A percentile compares a stretch with the other conserved stretches of the same genome.
These are phyloP conservation scores for Xylaria sp. DNA, from an alignment of 2,329 filamentous ascomycete genomes.

Conservation along the genomic window DNA sequence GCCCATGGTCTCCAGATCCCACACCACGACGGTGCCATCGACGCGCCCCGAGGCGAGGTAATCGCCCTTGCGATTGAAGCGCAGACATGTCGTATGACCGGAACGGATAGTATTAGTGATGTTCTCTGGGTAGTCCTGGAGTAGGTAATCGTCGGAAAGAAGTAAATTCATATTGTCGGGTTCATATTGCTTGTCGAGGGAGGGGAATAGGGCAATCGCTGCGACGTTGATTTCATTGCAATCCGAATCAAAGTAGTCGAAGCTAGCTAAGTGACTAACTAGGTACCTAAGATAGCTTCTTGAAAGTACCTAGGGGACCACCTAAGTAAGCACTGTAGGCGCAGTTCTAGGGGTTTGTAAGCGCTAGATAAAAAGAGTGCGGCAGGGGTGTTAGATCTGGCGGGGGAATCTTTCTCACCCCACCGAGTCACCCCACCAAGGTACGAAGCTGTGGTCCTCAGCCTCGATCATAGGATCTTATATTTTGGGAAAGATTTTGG, in stretches of 20 bases:
- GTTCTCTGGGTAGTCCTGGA: conserved; percentile 86
- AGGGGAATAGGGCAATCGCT: not conserved
- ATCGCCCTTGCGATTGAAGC: conserved; percentile 94
- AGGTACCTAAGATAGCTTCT: too few species aligned
- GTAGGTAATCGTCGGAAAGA: conserved; percentile 66
- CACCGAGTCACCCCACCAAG: conserved; percentile 2
- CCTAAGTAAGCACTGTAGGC: too few species aligned
- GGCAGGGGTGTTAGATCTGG: too few species aligned
- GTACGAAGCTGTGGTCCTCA: too few species aligned
- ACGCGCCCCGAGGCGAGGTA: conserved; percentile 92
- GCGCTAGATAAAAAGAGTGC: too few species aligned
- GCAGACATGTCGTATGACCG: conserved; percentile 69
- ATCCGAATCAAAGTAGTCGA: not conserved
- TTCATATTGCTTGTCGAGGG: conserved; percentile 27
- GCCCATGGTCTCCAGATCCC: conserved; percentile 97
- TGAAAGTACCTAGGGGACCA: too few species aligned
- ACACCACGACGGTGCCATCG: conserved; percentile 93
- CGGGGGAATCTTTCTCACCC: not conserved
- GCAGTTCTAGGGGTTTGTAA: too few species aligned
- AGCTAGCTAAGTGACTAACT: too few species aligned
- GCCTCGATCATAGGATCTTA: too few species aligned
- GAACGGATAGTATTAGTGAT: conserved; percentile 85
- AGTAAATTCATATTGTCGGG: conserved; percentile 59
- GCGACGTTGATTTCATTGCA: conserved; percentile 1
- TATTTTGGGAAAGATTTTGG: not conserved